These are phyloP conservation scores for Panaeolus cyanescens DNA, from an alignment of 768 basidiomycete genomes.

Conservation along the genomic window DNA sequence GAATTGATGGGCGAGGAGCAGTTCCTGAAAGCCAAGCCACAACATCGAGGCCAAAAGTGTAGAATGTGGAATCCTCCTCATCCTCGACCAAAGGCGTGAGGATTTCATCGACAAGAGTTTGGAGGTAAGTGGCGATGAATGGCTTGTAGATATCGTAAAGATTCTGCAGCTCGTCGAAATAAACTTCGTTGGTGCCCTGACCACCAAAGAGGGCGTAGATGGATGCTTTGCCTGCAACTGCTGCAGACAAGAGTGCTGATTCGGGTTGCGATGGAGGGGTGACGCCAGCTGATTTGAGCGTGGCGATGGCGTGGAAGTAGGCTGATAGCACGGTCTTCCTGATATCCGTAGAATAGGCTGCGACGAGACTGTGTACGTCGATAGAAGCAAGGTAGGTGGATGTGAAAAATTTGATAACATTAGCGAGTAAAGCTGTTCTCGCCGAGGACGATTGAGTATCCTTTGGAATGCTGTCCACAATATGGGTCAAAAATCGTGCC, in stretches of 20 bases:
- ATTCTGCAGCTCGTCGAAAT: slow-evolving; percentile 92
- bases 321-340: slow-evolving; percentile 77
- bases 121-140: slow-evolving; percentile 76
- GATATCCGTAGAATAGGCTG: slow-evolving; percentile 71
- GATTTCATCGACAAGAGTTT: slow-evolving; percentile 60
- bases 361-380: slow-evolving; percentile 84
- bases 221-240: slow-evolving; percentile 61
- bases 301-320: slow-evolving; percentile 77
- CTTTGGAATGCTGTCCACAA: slow-evolving; percentile 62
- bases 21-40: slow-evolving; percentile 81
- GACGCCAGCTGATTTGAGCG: slow-evolving; percentile 58
- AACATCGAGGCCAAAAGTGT: slow-evolving; percentile 81
- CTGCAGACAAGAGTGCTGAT: slow-evolving; percentile 71
- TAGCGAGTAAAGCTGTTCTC: slow-evolving; percentile 67
- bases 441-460: slow-evolving; percentile 53
- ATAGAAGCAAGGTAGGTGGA: slow-evolving; percentile 66
- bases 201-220: slow-evolving; percentile 96
- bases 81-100: slow-evolving; percentile 71
- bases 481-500: slow-evolving; percentile 81
- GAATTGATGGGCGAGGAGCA: slow-evolving; percentile 67
- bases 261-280: slow-evolving; percentile 60
- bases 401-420: slow-evolving; percentile 79
- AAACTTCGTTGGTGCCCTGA: slow-evolving; percentile 97
- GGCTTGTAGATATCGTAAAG: slow-evolving; percentile 92
- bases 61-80: slow-evolving; percentile 63